Evolutionary conservation across 192 early-diverging fungal genomes (phyloP).

Genomic region (Entrophospora sp.): DNA sequence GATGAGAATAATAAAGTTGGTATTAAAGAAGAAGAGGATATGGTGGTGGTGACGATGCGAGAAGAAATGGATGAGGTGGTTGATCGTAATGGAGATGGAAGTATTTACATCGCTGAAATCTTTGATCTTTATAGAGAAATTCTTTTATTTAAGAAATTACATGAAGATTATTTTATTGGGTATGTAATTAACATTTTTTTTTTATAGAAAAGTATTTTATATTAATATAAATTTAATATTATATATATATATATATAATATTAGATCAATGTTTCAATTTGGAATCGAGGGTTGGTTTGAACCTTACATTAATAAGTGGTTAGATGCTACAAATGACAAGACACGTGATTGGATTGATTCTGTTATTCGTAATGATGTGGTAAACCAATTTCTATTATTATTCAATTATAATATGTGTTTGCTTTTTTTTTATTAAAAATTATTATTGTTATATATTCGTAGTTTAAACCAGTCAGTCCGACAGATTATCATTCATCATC

Average conservation of each 20-base stretch:
- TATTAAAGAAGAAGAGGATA: no score
- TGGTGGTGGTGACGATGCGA: no score
- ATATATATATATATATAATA: not conserved
- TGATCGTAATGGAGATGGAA: no score
- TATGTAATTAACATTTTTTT: constrained; percentile 15
- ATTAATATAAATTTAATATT: not conserved
- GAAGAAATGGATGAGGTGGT: no score
- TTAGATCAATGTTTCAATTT: constrained; percentile 38
- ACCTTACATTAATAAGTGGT: constrained; percentile 59
- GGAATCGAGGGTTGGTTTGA: constrained; percentile 66
- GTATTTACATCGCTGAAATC: constrained; percentile 34
- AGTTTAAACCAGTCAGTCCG: constrained; percentile 49
- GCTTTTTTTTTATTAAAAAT: no score
- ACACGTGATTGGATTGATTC: constrained; percentile 62
- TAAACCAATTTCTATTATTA: not conserved
- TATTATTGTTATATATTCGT: no score
- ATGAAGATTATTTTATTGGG: constrained; percentile 39
- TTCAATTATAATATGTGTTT: no score
- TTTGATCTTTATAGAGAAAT: constrained; percentile 52
- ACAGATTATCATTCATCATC: constrained; percentile 60
- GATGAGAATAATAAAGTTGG: no score
- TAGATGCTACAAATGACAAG: constrained; percentile 50
- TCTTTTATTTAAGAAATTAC: constrained; percentile 35
- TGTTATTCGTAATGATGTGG: constrained; percentile 57
- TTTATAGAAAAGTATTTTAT: not conserved